phyloP scores from a whole-genome alignment of 345 rosid species.

The Dovyalis caffra region DNA sequence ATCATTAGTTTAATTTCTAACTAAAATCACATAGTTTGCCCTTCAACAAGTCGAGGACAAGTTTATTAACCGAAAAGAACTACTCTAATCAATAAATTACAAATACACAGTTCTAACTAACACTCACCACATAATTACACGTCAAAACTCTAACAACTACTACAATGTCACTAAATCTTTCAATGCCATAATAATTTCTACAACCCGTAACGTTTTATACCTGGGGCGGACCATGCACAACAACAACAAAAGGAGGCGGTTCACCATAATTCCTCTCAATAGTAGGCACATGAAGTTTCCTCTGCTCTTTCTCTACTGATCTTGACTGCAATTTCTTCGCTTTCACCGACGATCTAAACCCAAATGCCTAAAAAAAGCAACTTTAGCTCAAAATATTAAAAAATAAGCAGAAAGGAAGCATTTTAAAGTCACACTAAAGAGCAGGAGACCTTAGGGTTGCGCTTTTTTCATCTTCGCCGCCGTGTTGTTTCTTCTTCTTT shows the following conservation, averaged over 20 bases:
- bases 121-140: no score
- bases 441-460: constrained; percentile 60
- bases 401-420: not conserved
- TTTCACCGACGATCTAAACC: constrained; percentile 54
- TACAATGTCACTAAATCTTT: not conserved
- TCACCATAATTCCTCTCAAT: constrained; percentile 82
- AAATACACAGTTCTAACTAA: no score
- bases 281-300: constrained; percentile 67
- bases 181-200: no score
- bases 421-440: not conserved
- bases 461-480: constrained; percentile 37
- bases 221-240: constrained; percentile 92
- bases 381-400: not conserved
- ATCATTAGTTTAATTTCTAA: no score
- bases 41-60: no score
- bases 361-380: constrained; percentile 55
- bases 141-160: not conserved
- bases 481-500: constrained; percentile 45
- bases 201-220: constrained; percentile 23
- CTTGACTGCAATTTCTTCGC: constrained; percentile 66
- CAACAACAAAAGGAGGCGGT: constrained; percentile 77
- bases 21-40: no score
- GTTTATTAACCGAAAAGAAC: no score
- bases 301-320: constrained; percentile 83
- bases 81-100: not conserved